Base-by-base conservation (phyloP, 2,329 filamentous ascomycete species). In the Ceratocystis papillata region DNA sequence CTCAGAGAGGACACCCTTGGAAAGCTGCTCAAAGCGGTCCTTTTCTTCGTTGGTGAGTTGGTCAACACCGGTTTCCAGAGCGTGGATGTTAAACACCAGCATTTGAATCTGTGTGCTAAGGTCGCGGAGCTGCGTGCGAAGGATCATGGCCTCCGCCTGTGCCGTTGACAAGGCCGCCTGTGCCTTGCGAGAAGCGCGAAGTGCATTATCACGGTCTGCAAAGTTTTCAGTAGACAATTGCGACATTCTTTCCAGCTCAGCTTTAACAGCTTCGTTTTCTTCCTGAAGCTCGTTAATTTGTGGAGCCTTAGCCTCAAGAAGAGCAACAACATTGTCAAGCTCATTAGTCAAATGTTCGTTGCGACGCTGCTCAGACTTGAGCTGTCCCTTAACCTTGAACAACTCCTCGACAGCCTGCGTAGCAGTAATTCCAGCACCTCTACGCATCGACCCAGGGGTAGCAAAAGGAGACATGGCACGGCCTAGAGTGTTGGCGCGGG, bases 81-180 rank as follows among this genome's bases (percentile, higher is more conserved):
- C 85, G 72, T 95, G 87, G 67, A 91, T 82, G 74, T 96, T 93
- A 75, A 95, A 89, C 3, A 96, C 81, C 5, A 99, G 82, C 73
- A 96, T 87, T 74, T 96, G 95, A 69, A 96, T 84, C 75, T 99
- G 92, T 0, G 88, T 87, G 71, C 91, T 91, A 22, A 96, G 81
- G 74, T 97, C 94, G 44, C 93, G 88, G 7, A 97, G 80, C 73
- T 96, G 91, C 70, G 91, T 89, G 63, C 88, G 87, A 28, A 96
- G 79, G 48, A 96, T 89, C 68, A 88, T 86, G 41, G 83, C 81
- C 75, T 97, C 91, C 1, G 83, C 80, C 68, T 85, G 81, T 0
- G 81, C 78, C 0, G 79, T 83, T 28, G 79, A 81, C 65, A 91
- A 81, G 66, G 89, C 83, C n/a, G 83, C 83, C 73, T 94, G 87